Conservation (phyloP, 78 protist species). For the Pelomyxa schiedti region DNA sequence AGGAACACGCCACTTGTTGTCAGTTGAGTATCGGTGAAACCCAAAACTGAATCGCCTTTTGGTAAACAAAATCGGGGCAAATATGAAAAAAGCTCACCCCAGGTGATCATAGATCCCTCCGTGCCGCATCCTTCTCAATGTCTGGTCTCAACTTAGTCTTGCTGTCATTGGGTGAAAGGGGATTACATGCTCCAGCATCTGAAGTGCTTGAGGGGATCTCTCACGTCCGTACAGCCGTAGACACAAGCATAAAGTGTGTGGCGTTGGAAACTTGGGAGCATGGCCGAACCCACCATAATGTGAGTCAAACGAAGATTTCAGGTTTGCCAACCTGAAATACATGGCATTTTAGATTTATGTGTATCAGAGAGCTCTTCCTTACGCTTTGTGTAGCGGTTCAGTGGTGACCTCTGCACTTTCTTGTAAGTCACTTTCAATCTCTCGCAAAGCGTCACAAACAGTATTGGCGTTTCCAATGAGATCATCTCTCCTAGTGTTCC, state of each 20-base stretch:
- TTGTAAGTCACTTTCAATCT: constrained; percentile 18
- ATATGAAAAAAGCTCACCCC: constrained; percentile 72
- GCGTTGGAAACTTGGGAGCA: constrained; percentile 70
- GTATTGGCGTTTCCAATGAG: constrained; percentile 17
- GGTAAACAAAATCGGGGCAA: constrained; percentile 52
- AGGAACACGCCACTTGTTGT: neutral
- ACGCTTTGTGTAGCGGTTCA: neutral
- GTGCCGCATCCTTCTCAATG: constrained; percentile 40
- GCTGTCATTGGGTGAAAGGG: neutral
- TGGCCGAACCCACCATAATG: constrained; percentile 54
- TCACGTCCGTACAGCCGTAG: neutral
- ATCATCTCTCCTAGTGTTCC: constrained; percentile 25
- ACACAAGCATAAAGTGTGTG: constrained; percentile 27
- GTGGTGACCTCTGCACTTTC: neutral
- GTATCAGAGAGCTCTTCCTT: neutral
- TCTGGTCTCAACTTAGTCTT: constrained; percentile 5
- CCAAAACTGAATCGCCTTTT: constrained; percentile 62
- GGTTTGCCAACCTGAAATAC: too few species aligned
- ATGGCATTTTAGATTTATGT: too few species aligned
- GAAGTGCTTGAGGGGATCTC: neutral
- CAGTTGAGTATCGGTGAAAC: neutral
- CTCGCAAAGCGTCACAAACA: constrained; percentile 13
- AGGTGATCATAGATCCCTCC: constrained; percentile 75
- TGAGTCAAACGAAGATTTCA: too few species aligned
- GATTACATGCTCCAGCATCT: neutral